phyloP scores from a whole-genome alignment of 495 filamentous ascomycete species.

The Tuber microsphaerosporum region DNA sequence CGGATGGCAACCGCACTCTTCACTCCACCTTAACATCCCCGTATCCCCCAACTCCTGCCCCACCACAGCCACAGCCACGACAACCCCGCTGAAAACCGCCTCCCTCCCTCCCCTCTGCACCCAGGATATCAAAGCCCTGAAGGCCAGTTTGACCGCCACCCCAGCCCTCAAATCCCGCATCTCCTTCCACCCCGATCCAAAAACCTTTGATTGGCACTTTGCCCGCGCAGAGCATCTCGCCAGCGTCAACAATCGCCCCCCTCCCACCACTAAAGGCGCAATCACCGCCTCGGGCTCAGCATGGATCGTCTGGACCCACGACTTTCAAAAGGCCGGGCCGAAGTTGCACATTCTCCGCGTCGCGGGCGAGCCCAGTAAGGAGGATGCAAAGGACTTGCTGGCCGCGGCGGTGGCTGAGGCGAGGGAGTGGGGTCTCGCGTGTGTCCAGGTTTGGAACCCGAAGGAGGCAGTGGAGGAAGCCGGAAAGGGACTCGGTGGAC shows the following conservation, averaged over 20 bases:
- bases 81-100: conserved; percentile 43
- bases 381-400: conserved; percentile 50
- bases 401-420: conserved; percentile 41
- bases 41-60: conserved; percentile 36
- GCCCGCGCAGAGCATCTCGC: conserved; percentile 77
- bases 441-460: conserved; percentile 62
- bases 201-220: conserved; percentile 77
- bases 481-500: conserved; percentile 45
- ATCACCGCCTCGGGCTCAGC: conserved; percentile 46
- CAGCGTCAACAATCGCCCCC: conserved; percentile 47
- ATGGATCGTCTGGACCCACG: conserved; percentile 77
- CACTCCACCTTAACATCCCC: conserved; percentile 61
- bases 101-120: conserved; percentile 53
- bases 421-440: conserved; percentile 52
- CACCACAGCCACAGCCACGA: conserved; percentile 13
- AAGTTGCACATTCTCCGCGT: conserved; percentile 68
- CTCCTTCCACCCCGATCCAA: conserved; percentile 65
- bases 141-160: conserved; percentile 8
- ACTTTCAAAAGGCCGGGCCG: conserved; percentile 51
- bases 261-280: conserved; percentile 55
- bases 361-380: conserved; percentile 13
- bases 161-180: conserved; percentile 46
- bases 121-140: conserved; percentile 45
- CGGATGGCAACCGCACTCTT: conserved; percentile 71
- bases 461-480: conserved; percentile 55